Base-by-base conservation (phyloP, 306 rosid genomes). In the Vachellia collinsii region DNA sequence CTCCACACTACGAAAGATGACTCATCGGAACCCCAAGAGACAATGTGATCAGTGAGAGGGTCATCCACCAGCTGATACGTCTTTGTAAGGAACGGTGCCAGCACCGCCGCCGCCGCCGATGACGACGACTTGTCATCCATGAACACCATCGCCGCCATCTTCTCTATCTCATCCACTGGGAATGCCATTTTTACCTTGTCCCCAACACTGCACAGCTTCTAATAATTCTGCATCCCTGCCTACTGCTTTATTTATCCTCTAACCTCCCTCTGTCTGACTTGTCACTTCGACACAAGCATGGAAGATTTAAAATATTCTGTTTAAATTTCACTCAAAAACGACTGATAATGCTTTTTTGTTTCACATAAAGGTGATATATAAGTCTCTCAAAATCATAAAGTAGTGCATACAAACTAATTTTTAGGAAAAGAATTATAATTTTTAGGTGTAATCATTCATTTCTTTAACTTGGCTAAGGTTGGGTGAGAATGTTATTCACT, bases 21-120 rank as follows among this genome's bases (percentile, higher is more conserved):
- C 44, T 84, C 75, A 77, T 91, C 88, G 75, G 89, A 89, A 53
- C 91, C 88, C 97, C 97, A 92, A 74, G 91, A 92, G 44, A 92
- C 97, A 77, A 92, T 85, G 88, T 90, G 93, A 68, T 92, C 89
- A 20, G 97, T 92, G 69, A 23, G 51, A 89, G 89, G 89, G 48
- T 92, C 97, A 38, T 92, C 97, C 79, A 92, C 97, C 36, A 92
- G 91, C 76, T 90, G 85, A 71, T 88, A 90, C 62, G 97, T 92
- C 88, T 92, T 92, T 65, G 89, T 85, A 75, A 92, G 70, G 76
- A 92, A 92, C 1, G 97, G 95, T 37, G 97, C 92, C 12, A 94
- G 94, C 29, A 84, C 84, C 7, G 8, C 8, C 17, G 53, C 4
- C 67, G 89, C 16, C 11, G 29, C 0, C 29, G 39, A 12, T 16